Base-by-base conservation (phyloP, 2,329 filamentous ascomycete species). In the Monosporascus sp. region DNA sequence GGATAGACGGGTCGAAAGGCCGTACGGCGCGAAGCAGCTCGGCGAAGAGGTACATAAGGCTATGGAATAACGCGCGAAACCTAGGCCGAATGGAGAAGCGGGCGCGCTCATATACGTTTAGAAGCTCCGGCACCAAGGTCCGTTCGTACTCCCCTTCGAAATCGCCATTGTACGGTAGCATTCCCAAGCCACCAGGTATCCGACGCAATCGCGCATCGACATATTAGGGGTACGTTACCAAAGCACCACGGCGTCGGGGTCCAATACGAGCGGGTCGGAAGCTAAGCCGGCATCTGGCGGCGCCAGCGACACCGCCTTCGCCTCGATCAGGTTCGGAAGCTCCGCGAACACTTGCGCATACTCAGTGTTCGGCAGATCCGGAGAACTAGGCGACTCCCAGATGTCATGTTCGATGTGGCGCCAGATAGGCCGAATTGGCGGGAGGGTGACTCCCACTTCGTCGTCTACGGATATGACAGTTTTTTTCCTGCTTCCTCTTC, bases 241-340 rank as follows among this genome's bases (percentile, higher is more conserved):
- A 11, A 92, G 70, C 5, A 81, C 81, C 6, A 92, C 82, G 1
- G 89, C 83, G 27, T 84, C 80, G 11, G 82, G 75, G 61, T 92
- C 86, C 2, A 88, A 79, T 22, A 77, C 9, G 7, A 27, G 25
- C 25, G 25, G 1, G 43, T 27, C 22, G 20, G 14, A 14, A 6
- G 22, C 43, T 3, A 22, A 9, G 6, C 25, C 20, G 11, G 15
- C 9, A 11, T 45, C 22, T 20, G 77, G 65, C 17, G 71, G 73
- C 8, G 88, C 90, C 38, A 96, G 80, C 0, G 89, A 91, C n/a
- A 97, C 83, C 1, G 91, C 92, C 68, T 93, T 93, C 9, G 90
- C 92, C 73, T 97, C 93, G 57, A 97, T 89, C 25, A 97, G 78
- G 65, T 95, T 87, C 1, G 92, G 90, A 24, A 99, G 77, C 70